Conservation (phyloP, 179 eudicot genomes). For the Patellifolia procumbens region DNA sequence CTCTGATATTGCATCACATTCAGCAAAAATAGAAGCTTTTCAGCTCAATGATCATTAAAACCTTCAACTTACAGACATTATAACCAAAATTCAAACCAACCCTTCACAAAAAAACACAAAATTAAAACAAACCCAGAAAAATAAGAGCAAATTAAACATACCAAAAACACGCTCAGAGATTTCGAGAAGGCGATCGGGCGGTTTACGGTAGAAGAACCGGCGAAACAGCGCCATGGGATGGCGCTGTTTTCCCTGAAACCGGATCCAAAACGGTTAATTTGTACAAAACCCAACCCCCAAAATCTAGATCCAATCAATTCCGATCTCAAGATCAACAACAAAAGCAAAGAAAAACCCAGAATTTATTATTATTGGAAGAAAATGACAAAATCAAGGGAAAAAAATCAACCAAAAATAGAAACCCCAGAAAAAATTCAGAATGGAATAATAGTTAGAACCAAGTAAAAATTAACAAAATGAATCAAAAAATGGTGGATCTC, state of each 20-base stretch:
- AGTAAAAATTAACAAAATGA: neutral
- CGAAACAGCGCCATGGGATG: constrained; percentile 98
- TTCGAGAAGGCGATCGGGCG: constrained; percentile 95
- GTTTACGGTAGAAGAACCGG: constrained; percentile 84
- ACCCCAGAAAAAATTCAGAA: neutral
- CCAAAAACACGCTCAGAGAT: constrained; percentile 91
- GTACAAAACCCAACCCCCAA: neutral
- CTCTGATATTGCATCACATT: constrained; percentile 16
- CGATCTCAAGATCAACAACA: constrained; percentile 4
- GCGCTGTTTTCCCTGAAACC: constrained; percentile 75
- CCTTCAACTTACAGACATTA: neutral
- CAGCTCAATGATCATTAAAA: constrained; percentile 17
- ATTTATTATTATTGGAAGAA: neutral
- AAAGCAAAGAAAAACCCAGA: neutral
- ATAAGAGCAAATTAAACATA: constrained; percentile 22
- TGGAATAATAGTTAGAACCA: neutral
- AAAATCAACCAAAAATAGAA: neutral
- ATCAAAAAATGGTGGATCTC: neutral
- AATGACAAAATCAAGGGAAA: constrained; percentile 10
- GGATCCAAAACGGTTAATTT: constrained; percentile 60
- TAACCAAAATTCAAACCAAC: constrained; percentile 3
- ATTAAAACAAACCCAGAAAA: constrained; percentile 7
- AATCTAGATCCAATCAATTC: constrained; percentile 15
- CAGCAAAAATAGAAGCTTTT: constrained; percentile 17
- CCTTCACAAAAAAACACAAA: constrained; percentile 12